phyloP scores from a whole-genome alignment of 2,329 filamentous ascomycete genomes.

The Ceratocystis diversiconidia region DNA sequence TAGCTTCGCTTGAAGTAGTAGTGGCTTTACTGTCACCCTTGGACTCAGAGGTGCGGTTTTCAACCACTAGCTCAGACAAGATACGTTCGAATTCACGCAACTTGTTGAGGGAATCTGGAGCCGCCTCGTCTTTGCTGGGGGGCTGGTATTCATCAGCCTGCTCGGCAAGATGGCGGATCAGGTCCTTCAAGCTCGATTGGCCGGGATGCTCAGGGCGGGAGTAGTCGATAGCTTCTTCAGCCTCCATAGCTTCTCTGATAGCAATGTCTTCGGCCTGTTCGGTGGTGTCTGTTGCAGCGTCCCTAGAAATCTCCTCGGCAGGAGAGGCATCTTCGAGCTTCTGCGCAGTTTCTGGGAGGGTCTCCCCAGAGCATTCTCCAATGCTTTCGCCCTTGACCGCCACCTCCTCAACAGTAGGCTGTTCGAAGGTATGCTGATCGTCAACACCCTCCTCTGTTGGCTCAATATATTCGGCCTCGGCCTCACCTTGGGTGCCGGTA shows the following conservation, averaged over 20 bases:
- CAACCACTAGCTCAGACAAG: slow-evolving; percentile 34
- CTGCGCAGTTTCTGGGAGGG: slow-evolving; percentile 11
- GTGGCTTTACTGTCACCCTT: neutral
- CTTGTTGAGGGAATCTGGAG: slow-evolving; percentile 24
- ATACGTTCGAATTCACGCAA: slow-evolving; percentile 38
- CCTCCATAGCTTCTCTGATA: slow-evolving; percentile 14
- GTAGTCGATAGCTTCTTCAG: slow-evolving; percentile 1
- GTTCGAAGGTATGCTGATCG: neutral
- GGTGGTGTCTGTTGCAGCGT: neutral
- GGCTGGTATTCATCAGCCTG: slow-evolving; percentile 27
- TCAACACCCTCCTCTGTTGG: slow-evolving; percentile 9
- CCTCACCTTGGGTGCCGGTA: slow-evolving; percentile 23
- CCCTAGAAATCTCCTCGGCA: neutral
- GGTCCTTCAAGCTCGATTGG: slow-evolving; percentile 29
- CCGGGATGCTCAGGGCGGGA: slow-evolving; percentile 16
- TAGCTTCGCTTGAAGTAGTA: slow-evolving; percentile 2
- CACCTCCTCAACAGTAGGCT: slow-evolving; percentile 7
- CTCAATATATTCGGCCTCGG: slow-evolving; percentile 9
- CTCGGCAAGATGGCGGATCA: slow-evolving; percentile 38
- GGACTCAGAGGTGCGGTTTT: slow-evolving; percentile 6
- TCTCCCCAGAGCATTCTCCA: slow-evolving; percentile 5
- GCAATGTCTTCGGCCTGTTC: neutral
- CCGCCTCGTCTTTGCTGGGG: slow-evolving; percentile 17
- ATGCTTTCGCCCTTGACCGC: slow-evolving; percentile 13
- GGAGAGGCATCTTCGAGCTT: slow-evolving; percentile 7